Percentiles rank a stretch among this genome's conserved stretches.
phyloP scores from a whole-genome alignment of 176 grass and related monocot species.

The Carex littledalei region DNA sequence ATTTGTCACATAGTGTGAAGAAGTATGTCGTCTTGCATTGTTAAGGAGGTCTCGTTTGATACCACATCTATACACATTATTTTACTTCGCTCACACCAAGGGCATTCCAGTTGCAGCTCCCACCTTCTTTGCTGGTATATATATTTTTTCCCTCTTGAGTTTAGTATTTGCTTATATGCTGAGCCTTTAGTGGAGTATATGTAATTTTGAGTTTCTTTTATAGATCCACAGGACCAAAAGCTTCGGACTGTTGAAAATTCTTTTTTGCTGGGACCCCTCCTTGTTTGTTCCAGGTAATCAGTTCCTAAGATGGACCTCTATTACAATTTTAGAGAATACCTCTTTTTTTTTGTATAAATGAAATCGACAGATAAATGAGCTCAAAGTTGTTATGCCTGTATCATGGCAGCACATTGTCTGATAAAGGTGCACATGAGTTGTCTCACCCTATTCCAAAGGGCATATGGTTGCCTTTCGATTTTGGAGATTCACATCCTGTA shows the following conservation, averaged over 20 bases:
- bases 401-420: constrained; percentile 58
- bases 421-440: constrained; percentile 67
- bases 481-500: constrained; percentile 86
- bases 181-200: background rate
- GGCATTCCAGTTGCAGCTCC: constrained; percentile 67
- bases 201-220: constrained; percentile 14
- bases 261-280: constrained; percentile 75
- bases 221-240: constrained; percentile 57
- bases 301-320: background rate
- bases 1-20: constrained; percentile 60
- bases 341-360: background rate
- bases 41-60: constrained; percentile 71
- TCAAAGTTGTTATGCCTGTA: background rate
- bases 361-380: constrained; percentile 8
- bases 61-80: constrained; percentile 86
- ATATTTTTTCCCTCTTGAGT: background rate
- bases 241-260: constrained; percentile 79
- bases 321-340: background rate
- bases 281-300: constrained; percentile 74
- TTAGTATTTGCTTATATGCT: background rate
- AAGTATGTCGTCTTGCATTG: constrained; percentile 90
- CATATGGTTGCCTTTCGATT: constrained; percentile 79
- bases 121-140: constrained; percentile 79
- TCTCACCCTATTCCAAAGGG: constrained; percentile 58
- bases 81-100: constrained; percentile 76